Percentiles rank a stretch among this genome's conserved stretches.
Evolutionary conservation across 805 yeast species (phyloP).

Genomic region (Saturnispora diversa): DNA sequence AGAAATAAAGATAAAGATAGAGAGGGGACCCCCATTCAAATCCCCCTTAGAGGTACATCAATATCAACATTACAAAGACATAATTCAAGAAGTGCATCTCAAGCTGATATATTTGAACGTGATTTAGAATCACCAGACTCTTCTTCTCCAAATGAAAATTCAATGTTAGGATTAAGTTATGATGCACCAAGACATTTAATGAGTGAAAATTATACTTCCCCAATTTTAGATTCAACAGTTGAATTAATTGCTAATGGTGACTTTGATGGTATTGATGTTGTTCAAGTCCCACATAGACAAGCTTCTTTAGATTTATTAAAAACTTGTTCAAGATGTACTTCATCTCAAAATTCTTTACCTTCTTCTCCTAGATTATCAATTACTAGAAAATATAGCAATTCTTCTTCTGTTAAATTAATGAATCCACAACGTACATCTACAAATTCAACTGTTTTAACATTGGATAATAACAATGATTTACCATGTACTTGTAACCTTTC

Average conservation of each 20-base stretch:
- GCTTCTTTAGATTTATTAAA: slow-evolving; percentile 9
- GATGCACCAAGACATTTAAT: slow-evolving; percentile 24
- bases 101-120: slow-evolving; percentile 14
- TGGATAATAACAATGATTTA: not conserved
- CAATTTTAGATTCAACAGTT: slow-evolving; percentile 73
- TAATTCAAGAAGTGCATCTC: slow-evolving; percentile 6
- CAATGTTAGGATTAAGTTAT: not conserved
- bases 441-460: not conserved
- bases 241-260: slow-evolving; percentile 52
- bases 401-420: not conserved
- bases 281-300: slow-evolving; percentile 29
- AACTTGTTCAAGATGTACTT: slow-evolving; percentile 4
- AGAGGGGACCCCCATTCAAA: not conserved
- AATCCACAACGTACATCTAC: not conserved
- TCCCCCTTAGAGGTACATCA: no score
- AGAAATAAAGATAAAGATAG: not conserved
- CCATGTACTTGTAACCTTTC: not conserved
- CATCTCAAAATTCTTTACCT: slow-evolving; percentile 4
- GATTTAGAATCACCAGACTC: not conserved
- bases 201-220: slow-evolving; percentile 67
- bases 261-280: slow-evolving; percentile 63
- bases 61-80: no score
- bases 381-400: slow-evolving; percentile 7
- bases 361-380: slow-evolving; percentile 8
- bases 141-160: not conserved